phyloP scores from a whole-genome alignment of 805 yeast species.

The Kluyveromyces nonfermentans region DNA sequence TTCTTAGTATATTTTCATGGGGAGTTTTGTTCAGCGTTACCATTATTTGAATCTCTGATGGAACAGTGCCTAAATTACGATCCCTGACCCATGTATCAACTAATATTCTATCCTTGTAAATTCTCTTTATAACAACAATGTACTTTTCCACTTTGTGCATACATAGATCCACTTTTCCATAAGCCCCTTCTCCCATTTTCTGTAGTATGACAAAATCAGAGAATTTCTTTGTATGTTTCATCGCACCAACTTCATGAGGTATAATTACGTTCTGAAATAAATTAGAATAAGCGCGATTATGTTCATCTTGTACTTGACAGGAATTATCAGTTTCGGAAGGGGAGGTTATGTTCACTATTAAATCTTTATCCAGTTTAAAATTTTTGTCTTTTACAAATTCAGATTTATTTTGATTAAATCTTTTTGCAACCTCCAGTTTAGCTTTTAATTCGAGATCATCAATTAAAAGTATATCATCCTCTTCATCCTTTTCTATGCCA shows the following conservation, averaged over 20 bases:
- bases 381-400: slow-evolving; percentile 28
- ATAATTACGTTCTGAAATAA: slow-evolving; percentile 8
- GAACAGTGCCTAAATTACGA: slow-evolving; percentile 82
- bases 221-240: slow-evolving; percentile 61
- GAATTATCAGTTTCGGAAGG: slow-evolving; percentile 6
- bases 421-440: slow-evolving; percentile 22
- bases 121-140: slow-evolving; percentile 74
- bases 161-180: slow-evolving; percentile 85
- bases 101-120: slow-evolving; percentile 82
- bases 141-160: slow-evolving; percentile 55
- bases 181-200: slow-evolving; percentile 92
- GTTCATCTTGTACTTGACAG: neutral
- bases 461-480: neutral
- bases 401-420: slow-evolving; percentile 24
- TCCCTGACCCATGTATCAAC: slow-evolving; percentile 98
- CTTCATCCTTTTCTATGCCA: slow-evolving; percentile 3
- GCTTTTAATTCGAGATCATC: slow-evolving; percentile 16
- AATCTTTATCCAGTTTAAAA: slow-evolving; percentile 24
- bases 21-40: slow-evolving; percentile 66
- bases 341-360: slow-evolving; percentile 25
- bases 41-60: slow-evolving; percentile 93
- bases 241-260: slow-evolving; percentile 45
- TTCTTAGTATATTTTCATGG: slow-evolving; percentile 78
- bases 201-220: slow-evolving; percentile 62
- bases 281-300: slow-evolving; percentile 5